Evolutionary conservation across 2,329 filamentous ascomycete genomes (phyloP), one percentile per base, ranked within the genome.

Genomic region (Teratosphaeria nubilosa): DNA sequence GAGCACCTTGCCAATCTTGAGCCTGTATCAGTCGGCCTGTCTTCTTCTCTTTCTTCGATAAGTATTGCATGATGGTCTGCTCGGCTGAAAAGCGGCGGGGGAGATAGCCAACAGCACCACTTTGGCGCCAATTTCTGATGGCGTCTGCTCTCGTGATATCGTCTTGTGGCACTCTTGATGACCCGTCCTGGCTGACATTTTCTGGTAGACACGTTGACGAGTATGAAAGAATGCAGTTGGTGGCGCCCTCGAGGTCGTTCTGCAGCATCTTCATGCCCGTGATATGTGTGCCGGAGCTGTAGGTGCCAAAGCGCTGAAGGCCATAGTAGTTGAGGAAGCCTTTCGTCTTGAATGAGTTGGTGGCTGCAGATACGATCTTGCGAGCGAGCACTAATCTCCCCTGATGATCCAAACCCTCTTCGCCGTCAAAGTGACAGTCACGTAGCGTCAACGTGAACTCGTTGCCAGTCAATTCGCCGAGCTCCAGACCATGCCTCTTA

Each of bases 301-400:
- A 92, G 0, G 91, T 92, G 30, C 94, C 94, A 67, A 99, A 99
- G 25, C 94, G 86, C 75, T 99, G 94, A n/a, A 97, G 84, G 9
- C 94, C 94, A 69, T 91, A 99, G 76, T 97, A 99, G 75, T 99
- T 99, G 74, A 99, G 86, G 78, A 95, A 99, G 2, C 94, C 94
- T 51, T 86, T 81, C 51, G 84, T 75, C 57, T 81, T 78, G 64
- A 97, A 83, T 62, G 86, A 83, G 50, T 81, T 76, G 55, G 96
- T 76, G 0, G 89, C 80, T 61, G 78, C 68, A 61, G 80, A 69
- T 61, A 90, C 77, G 32, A 82, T 76, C 5, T 77, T 70, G 45
- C 73, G 69, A 50, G 69, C 78, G 10, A 85, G 77, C 41, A 80
- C 72, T 1, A 76, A 58, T 30, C 73, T 75, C 60, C 72, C 72